phyloP scores from a whole-genome alignment of 1,284 basidiomycete species.

The Cutaneotrichosporon cyanovorans region DNA sequence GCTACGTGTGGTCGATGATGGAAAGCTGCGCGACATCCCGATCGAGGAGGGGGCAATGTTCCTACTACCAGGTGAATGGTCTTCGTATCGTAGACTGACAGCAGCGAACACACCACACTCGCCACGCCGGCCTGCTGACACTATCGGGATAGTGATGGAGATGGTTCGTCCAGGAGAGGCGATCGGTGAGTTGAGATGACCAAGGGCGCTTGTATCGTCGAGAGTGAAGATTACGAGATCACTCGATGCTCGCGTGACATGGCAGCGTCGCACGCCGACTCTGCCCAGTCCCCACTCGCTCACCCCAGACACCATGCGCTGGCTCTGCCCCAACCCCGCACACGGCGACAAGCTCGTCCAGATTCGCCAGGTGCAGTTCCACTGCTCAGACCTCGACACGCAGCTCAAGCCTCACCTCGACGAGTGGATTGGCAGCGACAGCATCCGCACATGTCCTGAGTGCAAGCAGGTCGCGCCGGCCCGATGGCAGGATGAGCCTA shows the following conservation, averaged over 20 bases:
- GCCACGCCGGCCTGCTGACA: slow-evolving; percentile 81
- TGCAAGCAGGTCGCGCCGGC: slow-evolving; percentile 60
- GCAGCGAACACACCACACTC: slow-evolving; percentile 91
- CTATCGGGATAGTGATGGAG: slow-evolving; percentile 91
- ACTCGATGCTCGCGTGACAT: no score
- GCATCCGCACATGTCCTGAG: slow-evolving; percentile 58
- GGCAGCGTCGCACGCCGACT: no score
- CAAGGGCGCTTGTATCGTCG: no score
- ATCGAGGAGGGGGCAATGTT: slow-evolving; percentile 97
- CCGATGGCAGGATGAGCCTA: slow-evolving; percentile 3
- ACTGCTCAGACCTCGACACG: slow-evolving; percentile 83
- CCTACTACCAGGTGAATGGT: slow-evolving; percentile 66
- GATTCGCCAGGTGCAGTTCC: slow-evolving; percentile 79
- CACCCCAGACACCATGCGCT: slow-evolving; percentile 70
- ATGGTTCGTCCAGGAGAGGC: slow-evolving; percentile 62
- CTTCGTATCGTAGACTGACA: not conserved
- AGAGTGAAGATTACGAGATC: no score
- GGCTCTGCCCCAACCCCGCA: slow-evolving; percentile 74
- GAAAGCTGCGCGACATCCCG: slow-evolving; percentile 74
- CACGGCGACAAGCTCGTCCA: slow-evolving; percentile 64
- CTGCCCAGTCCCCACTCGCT: no score
- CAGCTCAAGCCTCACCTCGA: slow-evolving; percentile 90
- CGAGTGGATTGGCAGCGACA: slow-evolving; percentile 59
- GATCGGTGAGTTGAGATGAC: slow-evolving; percentile 41
- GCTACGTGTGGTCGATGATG: slow-evolving; percentile 76